phyloP scores from a whole-genome alignment of 805 yeast species.

The Metschnikowia hibisci region DNA sequence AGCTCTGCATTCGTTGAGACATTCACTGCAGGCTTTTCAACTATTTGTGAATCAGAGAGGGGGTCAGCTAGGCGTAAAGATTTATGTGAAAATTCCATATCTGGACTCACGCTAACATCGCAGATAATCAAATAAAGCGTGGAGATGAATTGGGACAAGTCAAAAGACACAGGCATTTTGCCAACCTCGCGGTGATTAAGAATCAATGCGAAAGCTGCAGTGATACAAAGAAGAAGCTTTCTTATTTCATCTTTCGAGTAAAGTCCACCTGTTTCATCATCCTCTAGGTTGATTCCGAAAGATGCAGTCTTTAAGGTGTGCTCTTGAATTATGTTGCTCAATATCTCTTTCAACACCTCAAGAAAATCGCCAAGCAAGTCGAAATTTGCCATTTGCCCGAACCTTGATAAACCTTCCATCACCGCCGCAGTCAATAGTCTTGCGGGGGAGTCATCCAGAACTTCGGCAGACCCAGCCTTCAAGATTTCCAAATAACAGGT shows the following conservation, averaged over 20 bases:
- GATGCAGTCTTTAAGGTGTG: constrained; percentile 35
- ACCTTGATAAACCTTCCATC: constrained; percentile 84
- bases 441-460: constrained; percentile 44
- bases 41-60: constrained; percentile 34
- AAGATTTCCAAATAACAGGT: constrained; percentile 75
- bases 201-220: constrained; percentile 84
- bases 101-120: constrained; percentile 71
- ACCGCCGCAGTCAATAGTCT: constrained; percentile 69
- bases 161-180: constrained; percentile 62
- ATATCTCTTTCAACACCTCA: constrained; percentile 81
- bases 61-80: constrained; percentile 81
- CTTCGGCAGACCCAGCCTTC: constrained; percentile 37
- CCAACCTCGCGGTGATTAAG: constrained; percentile 58
- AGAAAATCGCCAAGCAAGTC: constrained; percentile 91
- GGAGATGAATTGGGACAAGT: constrained; percentile 74
- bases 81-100: constrained; percentile 80
- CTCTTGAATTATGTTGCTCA: constrained; percentile 48
- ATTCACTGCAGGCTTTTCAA: constrained; percentile 68
- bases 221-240: constrained; percentile 75
- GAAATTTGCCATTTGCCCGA: constrained; percentile 88
- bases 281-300: constrained; percentile 15
- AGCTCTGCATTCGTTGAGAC: constrained; percentile 87
- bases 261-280: constrained; percentile 27
- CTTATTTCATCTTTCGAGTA: constrained; percentile 48
- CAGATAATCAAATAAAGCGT: constrained; percentile 68